Conservation (phyloP, 345 rosid genomes). For the Brassica carinata region DNA sequence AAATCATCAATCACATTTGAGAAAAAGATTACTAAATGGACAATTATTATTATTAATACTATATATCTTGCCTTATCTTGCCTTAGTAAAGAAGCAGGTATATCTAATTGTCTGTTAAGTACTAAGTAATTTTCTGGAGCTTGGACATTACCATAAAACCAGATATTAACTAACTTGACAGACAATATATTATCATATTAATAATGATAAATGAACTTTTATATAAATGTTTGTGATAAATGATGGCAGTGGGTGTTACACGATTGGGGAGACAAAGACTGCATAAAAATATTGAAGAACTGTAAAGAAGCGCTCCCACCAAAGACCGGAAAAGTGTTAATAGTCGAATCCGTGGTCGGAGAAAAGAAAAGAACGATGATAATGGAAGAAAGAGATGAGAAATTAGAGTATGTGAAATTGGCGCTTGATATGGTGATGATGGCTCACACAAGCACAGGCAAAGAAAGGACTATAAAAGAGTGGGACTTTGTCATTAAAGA, state of each 20-base stretch:
- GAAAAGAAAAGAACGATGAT: conserved; percentile 26
- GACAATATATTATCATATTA: no score
- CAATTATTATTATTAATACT: no score
- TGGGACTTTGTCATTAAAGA: conserved; percentile 58
- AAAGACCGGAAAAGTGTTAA: conserved; percentile 60
- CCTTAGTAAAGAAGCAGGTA: no score
- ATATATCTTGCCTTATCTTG: no score
- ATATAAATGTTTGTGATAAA: not conserved
- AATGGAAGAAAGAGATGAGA: conserved; percentile 35
- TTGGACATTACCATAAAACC: no score
- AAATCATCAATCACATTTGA: not conserved
- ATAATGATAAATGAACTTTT: no score
- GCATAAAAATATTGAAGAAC: conserved; percentile 59
- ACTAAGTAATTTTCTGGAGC: no score
- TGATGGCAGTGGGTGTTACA: conserved; percentile 61
- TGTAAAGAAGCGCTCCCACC: conserved; percentile 63
- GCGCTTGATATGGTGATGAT: conserved; percentile 76
- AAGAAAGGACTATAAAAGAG: conserved; percentile 65
- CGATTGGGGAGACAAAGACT: conserved; percentile 72
- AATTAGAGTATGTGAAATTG: conserved; percentile 48
- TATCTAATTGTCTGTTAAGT: no score
- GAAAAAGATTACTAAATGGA: not conserved
- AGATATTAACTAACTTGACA: no score
- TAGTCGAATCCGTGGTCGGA: conserved; percentile 55
- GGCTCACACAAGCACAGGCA: conserved; percentile 62